phyloP scores from a whole-genome alignment of 2,329 filamentous ascomycete species.

The Fusarium armeniacum region DNA sequence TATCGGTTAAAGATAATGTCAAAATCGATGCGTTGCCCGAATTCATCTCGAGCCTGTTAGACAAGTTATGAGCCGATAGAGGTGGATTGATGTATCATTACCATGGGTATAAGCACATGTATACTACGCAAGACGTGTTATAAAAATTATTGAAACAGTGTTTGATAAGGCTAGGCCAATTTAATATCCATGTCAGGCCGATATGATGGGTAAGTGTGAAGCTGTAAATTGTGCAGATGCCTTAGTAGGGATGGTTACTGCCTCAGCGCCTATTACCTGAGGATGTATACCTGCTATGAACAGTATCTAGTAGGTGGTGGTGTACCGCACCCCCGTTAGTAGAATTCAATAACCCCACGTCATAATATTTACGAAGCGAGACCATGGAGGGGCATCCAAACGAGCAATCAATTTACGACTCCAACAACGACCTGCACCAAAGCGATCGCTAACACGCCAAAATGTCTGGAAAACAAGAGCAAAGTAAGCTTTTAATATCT shows the following conservation, averaged over 20 bases:
- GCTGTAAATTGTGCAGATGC: background rate
- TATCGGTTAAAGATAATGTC: constrained; percentile 73
- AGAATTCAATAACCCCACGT: constrained; percentile 52
- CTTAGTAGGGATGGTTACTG: background rate
- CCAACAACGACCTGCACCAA: constrained; percentile 19
- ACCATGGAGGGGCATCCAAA: constrained; percentile 47
- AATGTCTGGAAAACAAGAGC: constrained; percentile 56
- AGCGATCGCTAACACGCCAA: constrained; percentile 29
- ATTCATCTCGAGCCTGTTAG: constrained; percentile 63
- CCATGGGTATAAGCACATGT: constrained; percentile 17
- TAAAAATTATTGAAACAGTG: background rate
- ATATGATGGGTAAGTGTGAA: background rate
- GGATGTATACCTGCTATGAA: background rate
- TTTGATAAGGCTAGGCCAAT: background rate
- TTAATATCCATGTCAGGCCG: background rate
- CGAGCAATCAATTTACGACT: constrained; percentile 23
- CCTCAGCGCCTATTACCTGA: too few species aligned
- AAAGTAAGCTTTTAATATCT: constrained; percentile 42
- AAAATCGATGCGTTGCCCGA: constrained; percentile 58
- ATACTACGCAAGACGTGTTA: constrained; percentile 3
- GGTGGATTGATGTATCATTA: background rate
- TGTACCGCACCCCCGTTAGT: constrained; percentile 50
- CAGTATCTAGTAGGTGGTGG: background rate
- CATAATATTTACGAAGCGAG: constrained; percentile 51
- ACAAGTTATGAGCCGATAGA: constrained; percentile 59